These are phyloP conservation scores for Dioscorea dumetorum DNA, from an alignment of 106 monocot genomes.

Conservation along the genomic window DNA sequence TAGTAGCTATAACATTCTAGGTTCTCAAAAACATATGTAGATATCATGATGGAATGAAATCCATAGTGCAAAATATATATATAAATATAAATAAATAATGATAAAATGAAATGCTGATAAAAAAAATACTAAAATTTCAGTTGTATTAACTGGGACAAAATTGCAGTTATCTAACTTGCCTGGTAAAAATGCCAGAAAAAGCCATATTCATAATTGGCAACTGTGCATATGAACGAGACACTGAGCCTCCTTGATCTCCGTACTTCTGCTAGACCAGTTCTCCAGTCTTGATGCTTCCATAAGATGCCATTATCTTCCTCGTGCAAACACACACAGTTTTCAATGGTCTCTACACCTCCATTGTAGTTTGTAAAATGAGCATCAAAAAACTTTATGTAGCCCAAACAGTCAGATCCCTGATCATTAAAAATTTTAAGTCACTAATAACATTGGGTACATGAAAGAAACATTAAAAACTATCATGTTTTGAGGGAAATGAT, in stretches of 20 bases:
- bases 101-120: too few species aligned
- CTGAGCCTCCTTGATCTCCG: constrained; percentile 86
- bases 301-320: constrained; percentile 96
- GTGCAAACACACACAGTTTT: constrained; percentile 98
- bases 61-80: too few species aligned
- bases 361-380: constrained; percentile 97
- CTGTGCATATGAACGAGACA: constrained; percentile 96
- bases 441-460: too few species aligned
- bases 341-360: constrained; percentile 95
- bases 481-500: too few species aligned
- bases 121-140: too few species aligned
- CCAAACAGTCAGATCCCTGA: constrained; percentile 95
- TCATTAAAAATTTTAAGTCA: not conserved
- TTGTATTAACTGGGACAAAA: too few species aligned
- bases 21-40: too few species aligned
- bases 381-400: constrained; percentile 97
- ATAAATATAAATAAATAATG: too few species aligned
- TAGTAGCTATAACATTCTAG: too few species aligned
- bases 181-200: constrained; percentile 99
- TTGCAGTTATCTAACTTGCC: constrained; percentile 24
- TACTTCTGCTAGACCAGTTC: constrained; percentile 96
- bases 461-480: too few species aligned
- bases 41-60: too few species aligned
- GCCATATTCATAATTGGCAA: constrained; percentile 97
- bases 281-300: constrained; percentile 99